These are phyloP conservation scores for Cyphellophora attinorum DNA, from an alignment of 2,329 filamentous ascomycete species.

Conservation along the genomic window DNA sequence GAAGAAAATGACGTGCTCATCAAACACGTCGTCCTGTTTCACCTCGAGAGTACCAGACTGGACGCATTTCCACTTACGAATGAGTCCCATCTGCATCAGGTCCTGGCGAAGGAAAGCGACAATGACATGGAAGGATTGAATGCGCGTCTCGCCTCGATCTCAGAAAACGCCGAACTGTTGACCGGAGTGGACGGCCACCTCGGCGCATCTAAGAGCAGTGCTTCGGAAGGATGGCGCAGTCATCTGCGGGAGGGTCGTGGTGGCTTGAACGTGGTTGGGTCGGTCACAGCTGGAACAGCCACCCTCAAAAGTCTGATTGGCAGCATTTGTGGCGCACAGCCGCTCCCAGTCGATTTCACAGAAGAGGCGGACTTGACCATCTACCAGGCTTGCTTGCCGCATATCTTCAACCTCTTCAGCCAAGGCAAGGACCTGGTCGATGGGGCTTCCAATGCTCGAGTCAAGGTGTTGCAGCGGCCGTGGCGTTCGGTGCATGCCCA, in stretches of 20 bases:
- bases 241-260: neutral
- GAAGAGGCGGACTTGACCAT: neutral
- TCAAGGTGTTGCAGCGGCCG: neutral
- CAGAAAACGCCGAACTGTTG: neutral
- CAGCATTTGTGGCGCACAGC: neutral
- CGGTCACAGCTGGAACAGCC: neutral
- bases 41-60: neutral
- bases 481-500: neutral
- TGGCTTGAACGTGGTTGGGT: neutral
- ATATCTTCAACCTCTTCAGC: neutral
- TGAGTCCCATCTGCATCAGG: neutral
- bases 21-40: neutral
- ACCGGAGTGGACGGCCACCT: neutral
- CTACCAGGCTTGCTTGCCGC: neutral
- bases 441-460: neutral
- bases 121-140: neutral
- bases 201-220: neutral
- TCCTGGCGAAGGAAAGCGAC: neutral
- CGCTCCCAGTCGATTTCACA: neutral
- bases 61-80: neutral
- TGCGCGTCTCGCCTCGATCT: neutral
- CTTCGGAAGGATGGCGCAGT: neutral
- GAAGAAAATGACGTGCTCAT: neutral
- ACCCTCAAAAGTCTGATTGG: slow-evolving; percentile 1
- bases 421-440: neutral